phyloP scores from a whole-genome alignment of 2,329 filamentous ascomycete species.

The Neonectria faginata region DNA sequence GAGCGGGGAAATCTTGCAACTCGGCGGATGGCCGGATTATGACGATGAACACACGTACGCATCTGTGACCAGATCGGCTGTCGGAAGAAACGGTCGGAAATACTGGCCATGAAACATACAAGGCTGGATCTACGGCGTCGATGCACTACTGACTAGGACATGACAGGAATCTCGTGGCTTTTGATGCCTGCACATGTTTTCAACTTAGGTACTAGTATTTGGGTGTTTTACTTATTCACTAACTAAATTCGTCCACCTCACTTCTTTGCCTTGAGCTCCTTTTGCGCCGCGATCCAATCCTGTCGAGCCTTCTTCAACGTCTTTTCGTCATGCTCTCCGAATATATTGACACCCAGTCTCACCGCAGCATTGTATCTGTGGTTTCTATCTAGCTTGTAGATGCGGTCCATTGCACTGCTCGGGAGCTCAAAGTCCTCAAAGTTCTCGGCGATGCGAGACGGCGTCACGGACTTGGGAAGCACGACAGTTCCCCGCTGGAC shows the following conservation, averaged over 20 bases:
- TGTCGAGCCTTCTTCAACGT: constrained; percentile 20
- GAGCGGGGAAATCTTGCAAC: neutral
- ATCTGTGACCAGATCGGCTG: neutral
- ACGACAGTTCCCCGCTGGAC: constrained; percentile 65
- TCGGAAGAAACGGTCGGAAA: neutral
- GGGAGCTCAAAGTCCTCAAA: constrained; percentile 46
- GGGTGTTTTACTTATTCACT: neutral
- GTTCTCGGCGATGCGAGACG: constrained; percentile 62
- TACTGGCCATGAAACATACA: neutral
- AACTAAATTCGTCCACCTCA: neutral
- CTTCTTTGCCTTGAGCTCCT: constrained; percentile 16
- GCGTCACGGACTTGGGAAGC: constrained; percentile 66
- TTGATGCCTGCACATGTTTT: neutral
- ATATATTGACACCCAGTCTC: constrained; percentile 28
- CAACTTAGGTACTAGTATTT: too few relatives aligned
- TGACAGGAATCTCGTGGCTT: neutral
- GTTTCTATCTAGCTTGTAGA: constrained; percentile 26
- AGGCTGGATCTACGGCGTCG: neutral
- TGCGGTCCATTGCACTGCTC: constrained; percentile 8
- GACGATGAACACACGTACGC: neutral
- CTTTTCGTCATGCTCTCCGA: constrained; percentile 26
- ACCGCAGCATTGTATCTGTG: constrained; percentile 30
- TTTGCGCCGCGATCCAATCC: constrained; percentile 30
- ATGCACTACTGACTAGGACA: neutral
- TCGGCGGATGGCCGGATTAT: neutral